Base-by-base conservation (phyloP, 306 rosid species). In the apple (Malus domestica) region DNA sequence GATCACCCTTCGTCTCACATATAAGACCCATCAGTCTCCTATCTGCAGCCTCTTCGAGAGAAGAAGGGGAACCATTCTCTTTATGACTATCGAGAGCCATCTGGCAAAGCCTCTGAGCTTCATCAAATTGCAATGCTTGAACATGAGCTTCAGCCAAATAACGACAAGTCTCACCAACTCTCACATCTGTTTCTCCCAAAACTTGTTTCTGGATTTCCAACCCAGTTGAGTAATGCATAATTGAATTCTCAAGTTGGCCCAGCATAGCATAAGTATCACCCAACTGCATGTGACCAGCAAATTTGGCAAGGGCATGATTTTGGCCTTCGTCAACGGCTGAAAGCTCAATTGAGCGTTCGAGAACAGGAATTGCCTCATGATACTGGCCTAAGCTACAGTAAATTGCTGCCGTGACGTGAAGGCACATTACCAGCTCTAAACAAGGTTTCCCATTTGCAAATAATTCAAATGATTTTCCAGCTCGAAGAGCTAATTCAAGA, bases 21-120 rank as follows among this genome's bases (percentile, higher is more conserved):
- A 96, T 89, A 71, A 96, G 97, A 10, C 98, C 99, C 98, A 96
- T 90, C 38, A 96, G 84, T 83, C 99, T 92, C 81, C 98, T 84
- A 74, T 96, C 98, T 15, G 96, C 94, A 18, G 96, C 98, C 76
- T 92, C 99, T 84, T 96, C 97, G 40, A 90, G 87, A 81, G 98
- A 82, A 66, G 85, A 88, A 11, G 93, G 88, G 46, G 88, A 82
- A 58, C 83, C 83, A 60, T 90, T 96, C 76, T 76, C 87, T 75
- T 77, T 89, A 46, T 96, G 99, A 88, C 87, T 89, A 74, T 92
- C 88, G 32, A 96, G 96, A 33, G 99, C 97, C 84, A 85, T 78
- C 81, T 89, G 92, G 81, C 99, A 92, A 44, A 96, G 70, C 81
- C 85, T 90, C 85, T 92, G 89, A 3, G 98, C 98, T 78, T 89